Base-by-base conservation (phyloP, 1,284 basidiomycete species). In the Tylopilus sp. region DNA sequence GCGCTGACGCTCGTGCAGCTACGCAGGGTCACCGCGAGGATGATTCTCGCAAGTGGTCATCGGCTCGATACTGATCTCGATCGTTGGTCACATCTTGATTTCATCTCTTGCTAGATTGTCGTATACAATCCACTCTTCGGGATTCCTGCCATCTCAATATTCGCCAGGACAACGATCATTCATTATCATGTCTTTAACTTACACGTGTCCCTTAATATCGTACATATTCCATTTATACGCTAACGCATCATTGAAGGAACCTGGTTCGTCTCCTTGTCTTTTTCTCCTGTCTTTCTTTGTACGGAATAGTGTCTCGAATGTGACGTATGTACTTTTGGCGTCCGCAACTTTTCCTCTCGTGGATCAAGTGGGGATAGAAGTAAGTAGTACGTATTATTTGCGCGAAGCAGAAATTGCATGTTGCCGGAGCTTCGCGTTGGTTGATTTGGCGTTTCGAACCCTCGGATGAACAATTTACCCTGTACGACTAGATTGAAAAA, bases 41-140 rank as follows among this genome's bases (percentile, higher is more conserved):
- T 40, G 76, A 76, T 58, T 65, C 69, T 55, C 75, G 73, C 60
- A 77, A 76, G 60, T 80, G 76, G 76, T 55, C 68, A 53, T 61
- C 64, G 57, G 64, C 70, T 59, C 68, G 71, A 58, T 74, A 72
- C 58, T 77, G 66, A 77, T 67, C 62, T 77, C 73, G 63, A 67
- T 69, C 62, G 61, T 69, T 71, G 28, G 51, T 46, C 55, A n/a
- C n/a, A 63, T 59, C 58, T 63, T 69, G 66, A 66, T 68, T 68
- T 67, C 66, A 69, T 68, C 58, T 57, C 56, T 61, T 52, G 8
- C 54, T 69, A 61, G 65, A 70, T 67, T 70, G 46, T 63, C 60
- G 59, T 58, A 66, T 56, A 68, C 62, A 59, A 58, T 57, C 63
- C 64, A 64, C 52, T 64, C 65, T 61, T 64, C 69, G 57, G 59